Percentiles rank a stretch among this genome's conserved stretches.
Conservation (phyloP, 1,284 basidiomycete genomes). For the Puccinia triticina region DNA sequence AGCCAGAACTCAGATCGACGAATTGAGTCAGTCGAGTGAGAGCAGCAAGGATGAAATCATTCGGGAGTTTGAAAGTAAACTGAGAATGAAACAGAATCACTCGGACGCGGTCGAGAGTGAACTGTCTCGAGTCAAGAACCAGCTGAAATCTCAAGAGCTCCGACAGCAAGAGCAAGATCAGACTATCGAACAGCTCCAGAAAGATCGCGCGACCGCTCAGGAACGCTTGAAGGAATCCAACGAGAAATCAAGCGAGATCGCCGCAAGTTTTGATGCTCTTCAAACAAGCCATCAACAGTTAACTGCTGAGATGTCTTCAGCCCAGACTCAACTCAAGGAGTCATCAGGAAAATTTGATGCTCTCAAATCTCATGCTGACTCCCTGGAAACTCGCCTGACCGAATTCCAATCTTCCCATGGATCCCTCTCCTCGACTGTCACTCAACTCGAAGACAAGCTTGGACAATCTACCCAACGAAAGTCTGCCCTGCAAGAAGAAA, state of each 20-base stretch:
- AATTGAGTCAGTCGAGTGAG: conserved; percentile 34
- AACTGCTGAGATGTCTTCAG: conserved; percentile 8
- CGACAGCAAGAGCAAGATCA: conserved; percentile 18
- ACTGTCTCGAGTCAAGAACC: conserved; percentile 36
- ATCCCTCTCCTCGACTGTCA: conserved; percentile 16
- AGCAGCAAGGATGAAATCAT: conserved; percentile 45
- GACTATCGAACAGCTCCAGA: conserved; percentile 19
- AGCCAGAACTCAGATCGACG: conserved; percentile 15
- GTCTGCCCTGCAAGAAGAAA: conserved; percentile 43
- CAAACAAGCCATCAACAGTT: conserved; percentile 33
- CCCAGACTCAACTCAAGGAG: conserved; percentile 19
- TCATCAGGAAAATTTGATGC: conserved; percentile 23
- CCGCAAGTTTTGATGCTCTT: conserved; percentile 29
- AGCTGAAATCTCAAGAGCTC: conserved; percentile 33
- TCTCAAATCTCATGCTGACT: conserved; percentile 24
- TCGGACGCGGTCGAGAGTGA: conserved; percentile 48
- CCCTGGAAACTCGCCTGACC: conserved; percentile 39
- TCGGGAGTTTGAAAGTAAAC: conserved; percentile 44
- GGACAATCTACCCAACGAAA: conserved; percentile 20
- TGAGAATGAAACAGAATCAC: conserved; percentile 50
- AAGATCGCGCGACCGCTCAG: conserved; percentile 14
- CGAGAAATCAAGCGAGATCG: neutral
- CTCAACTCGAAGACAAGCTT: conserved; percentile 34
- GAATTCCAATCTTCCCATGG: conserved; percentile 24
- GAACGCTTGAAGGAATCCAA: conserved; percentile 13